phyloP scores from a whole-genome alignment of 306 rosid genomes.

The Luffa acutangula region DNA sequence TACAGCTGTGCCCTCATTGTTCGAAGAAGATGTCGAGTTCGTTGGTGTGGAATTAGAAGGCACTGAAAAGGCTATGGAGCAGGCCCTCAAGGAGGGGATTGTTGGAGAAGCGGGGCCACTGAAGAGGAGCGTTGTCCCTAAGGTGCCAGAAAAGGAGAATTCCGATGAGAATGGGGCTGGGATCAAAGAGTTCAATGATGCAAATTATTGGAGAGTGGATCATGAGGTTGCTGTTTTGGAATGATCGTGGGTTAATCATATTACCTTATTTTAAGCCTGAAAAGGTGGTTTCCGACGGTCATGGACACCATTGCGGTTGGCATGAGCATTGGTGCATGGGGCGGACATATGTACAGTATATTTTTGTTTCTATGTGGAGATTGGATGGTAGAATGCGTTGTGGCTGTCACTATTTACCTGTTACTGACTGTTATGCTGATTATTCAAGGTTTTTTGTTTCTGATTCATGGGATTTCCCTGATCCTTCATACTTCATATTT shows the following conservation, averaged over 20 bases:
- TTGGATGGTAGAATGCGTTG: slow-evolving; percentile 37
- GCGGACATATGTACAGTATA: slow-evolving; percentile 72
- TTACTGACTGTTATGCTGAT: slow-evolving; percentile 37
- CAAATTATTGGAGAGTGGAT: slow-evolving; percentile 98
- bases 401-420: slow-evolving; percentile 33
- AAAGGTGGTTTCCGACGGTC: slow-evolving; percentile 6
- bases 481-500: slow-evolving; percentile 8
- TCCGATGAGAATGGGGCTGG: slow-evolving; percentile 64
- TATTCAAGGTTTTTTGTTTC: slow-evolving; percentile 39
- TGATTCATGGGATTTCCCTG: slow-evolving; percentile 27
- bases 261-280: neutral
- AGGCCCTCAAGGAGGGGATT: slow-evolving; percentile 94
- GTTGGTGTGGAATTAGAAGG: slow-evolving; percentile 94
- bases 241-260: slow-evolving; percentile 26
- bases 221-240: slow-evolving; percentile 89
- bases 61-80: slow-evolving; percentile 95
- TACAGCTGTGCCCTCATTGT: slow-evolving; percentile 59
- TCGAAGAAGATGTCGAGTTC: slow-evolving; percentile 93
- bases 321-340: slow-evolving; percentile 25
- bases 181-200: slow-evolving; percentile 82
- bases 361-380: slow-evolving; percentile 38
- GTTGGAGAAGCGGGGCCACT: slow-evolving; percentile 99
- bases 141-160: slow-evolving; percentile 58
- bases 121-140: slow-evolving; percentile 50
- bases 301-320: slow-evolving; percentile 24